Base-by-base conservation (phyloP, 1,284 basidiomycete genomes). In the Coriolopsis trogii region DNA sequence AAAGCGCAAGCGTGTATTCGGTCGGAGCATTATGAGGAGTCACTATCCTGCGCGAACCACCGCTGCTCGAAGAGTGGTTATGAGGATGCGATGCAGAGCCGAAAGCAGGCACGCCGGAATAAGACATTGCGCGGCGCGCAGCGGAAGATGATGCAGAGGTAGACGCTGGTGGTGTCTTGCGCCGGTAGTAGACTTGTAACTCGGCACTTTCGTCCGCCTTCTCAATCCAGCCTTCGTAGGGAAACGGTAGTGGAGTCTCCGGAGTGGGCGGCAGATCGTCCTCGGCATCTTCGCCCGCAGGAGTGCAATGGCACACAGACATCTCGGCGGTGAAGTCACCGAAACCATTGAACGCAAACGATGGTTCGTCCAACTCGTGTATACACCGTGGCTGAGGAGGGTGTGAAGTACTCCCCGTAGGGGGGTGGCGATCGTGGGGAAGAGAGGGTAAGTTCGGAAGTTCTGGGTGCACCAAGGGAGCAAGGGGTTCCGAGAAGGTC, bases 141-240 rank as follows among this genome's bases (percentile, higher is more conserved):
- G 47, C 28, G 24, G 46, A 41, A 18, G 46, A 25, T 4, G 43
- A 46, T 16, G 47, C 28, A 37, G 16, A 30, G 24, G 24, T 23
- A 33, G 5, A 31, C 21, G 37, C 30, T 47, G 37, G 59, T 55
- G 68, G 60, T 46, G 46, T 44, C 9, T 51, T 48, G 12, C 54
- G 53, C 4, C 44, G 37, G 13, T 80, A 76, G 56, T 81, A 84
- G 0, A 71, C 73, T 16, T 72, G 64, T 9, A 84, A 56, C 57
- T 85, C 81, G 8, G 66, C 62, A 3, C 76, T 73, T 51, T 78
- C 70, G 55, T 85, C 79, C 8, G 80, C 79, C 6, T 69, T 66
- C 23, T 74, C 68, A 38, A 87, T 84, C 66, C 72, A 80, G 0
- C 83, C 85, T 1, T 69, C 62, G 50, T 78, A 74, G 16, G 82